Conservation (phyloP, 768 basidiomycete genomes). For the Trametes coccinea region DNA sequence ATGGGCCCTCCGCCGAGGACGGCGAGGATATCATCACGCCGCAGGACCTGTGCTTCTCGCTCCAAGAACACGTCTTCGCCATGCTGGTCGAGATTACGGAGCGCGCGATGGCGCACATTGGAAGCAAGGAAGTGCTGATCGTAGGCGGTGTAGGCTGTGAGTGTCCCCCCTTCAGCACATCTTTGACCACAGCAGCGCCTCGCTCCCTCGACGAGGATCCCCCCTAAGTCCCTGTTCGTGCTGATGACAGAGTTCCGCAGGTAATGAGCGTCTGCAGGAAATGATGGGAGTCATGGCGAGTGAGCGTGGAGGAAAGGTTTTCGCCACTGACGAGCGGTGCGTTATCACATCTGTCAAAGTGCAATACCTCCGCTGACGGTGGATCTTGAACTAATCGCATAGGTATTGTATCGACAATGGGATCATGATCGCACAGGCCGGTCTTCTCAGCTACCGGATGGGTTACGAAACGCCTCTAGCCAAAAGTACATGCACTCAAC, state of each 20-base stretch:
- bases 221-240: not conserved
- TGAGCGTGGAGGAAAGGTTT: conserved; percentile 86
- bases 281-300: conserved; percentile 99
- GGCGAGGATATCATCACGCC: conserved; percentile 81
- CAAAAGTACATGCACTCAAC: conserved; percentile 89
- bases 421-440: conserved; percentile 99
- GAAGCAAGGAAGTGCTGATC: conserved; percentile 92
- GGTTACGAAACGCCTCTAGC: conserved; percentile 75
- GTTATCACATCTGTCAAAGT: conserved; percentile 22
- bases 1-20: conserved; percentile 39
- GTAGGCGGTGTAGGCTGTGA: conserved; percentile 99
- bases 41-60: conserved; percentile 94
- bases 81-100: conserved; percentile 99
- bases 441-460: conserved; percentile 89
- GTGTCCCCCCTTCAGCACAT: conserved; percentile 34
- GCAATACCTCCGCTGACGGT: not conserved
- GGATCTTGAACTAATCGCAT: not conserved
- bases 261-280: conserved; percentile 89
- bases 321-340: conserved; percentile 94
- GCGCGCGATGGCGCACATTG: conserved; percentile 98
- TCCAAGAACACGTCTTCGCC: conserved; percentile 95
- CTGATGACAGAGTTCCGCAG: conserved; percentile 39
- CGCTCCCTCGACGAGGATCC: not conserved
- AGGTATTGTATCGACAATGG: conserved; percentile 99
- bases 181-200: not conserved